phyloP scores from a whole-genome alignment of 164 flowering plant genomes.

The Dillenia turbinata region DNA sequence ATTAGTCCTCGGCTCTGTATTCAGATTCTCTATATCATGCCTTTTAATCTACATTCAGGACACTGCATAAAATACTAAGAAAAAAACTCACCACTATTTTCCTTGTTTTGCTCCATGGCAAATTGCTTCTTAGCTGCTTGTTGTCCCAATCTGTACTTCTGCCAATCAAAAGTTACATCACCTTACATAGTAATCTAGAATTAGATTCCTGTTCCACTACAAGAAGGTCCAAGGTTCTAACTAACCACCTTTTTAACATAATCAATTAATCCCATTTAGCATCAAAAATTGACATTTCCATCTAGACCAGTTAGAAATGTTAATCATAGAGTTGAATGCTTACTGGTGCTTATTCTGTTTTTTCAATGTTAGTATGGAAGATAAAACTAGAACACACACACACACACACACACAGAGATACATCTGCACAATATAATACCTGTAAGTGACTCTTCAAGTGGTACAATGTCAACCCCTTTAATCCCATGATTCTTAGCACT shows the following conservation, averaged over 20 bases:
- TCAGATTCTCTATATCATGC: no score
- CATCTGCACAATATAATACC: slow-evolving; percentile 27
- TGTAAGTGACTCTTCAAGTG: slow-evolving; percentile 93
- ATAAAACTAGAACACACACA: slow-evolving; percentile 1
- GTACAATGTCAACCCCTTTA: slow-evolving; percentile 87
- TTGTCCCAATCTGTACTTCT: slow-evolving; percentile 91
- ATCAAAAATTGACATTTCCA: no score
- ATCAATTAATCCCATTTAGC: no score
- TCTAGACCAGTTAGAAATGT: background rate
- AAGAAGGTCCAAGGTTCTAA: no score
- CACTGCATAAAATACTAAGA: no score
- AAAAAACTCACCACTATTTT: slow-evolving; percentile 34
- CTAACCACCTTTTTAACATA: no score
- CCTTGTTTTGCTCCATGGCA: slow-evolving; percentile 34
- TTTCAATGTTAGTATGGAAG: background rate
- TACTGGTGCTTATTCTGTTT: no score
- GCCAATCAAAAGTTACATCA: background rate
- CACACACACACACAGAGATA: background rate
- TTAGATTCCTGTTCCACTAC: no score
- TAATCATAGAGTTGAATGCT: no score
- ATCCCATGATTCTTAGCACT: slow-evolving; percentile 76
- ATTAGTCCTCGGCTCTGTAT: no score
- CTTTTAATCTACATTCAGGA: no score
- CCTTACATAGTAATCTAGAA: no score
- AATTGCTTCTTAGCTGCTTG: slow-evolving; percentile 38